A percentile compares a stretch with the other conserved stretches of the same genome.
phyloP scores from a whole-genome alignment of 768 basidiomycete genomes.

The Rhodocollybia butyracea region DNA sequence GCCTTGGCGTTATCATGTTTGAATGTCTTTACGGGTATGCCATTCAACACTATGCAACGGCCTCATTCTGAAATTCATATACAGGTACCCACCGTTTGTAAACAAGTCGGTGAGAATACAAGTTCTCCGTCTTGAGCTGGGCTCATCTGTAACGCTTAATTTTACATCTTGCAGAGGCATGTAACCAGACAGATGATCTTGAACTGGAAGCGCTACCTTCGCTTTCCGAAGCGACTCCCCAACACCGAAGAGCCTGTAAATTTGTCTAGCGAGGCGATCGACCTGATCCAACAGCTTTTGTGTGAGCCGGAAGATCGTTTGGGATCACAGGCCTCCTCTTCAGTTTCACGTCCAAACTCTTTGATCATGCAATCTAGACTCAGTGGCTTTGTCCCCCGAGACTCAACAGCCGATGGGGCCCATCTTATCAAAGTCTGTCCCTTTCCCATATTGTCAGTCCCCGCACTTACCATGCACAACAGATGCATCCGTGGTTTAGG shows the following conservation, averaged over 20 bases:
- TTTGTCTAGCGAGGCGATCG: slow-evolving; percentile 20
- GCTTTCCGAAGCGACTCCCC: slow-evolving; percentile 79
- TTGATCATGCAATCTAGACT: slow-evolving; percentile 71
- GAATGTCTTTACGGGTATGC: slow-evolving; percentile 90
- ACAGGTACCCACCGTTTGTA: slow-evolving; percentile 92
- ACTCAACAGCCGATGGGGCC: slow-evolving; percentile 75
- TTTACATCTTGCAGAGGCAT: slow-evolving; percentile 62
- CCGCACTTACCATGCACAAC: slow-evolving; percentile 7
- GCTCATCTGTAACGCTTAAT: slow-evolving; percentile 14
- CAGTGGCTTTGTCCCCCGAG: slow-evolving; percentile 62
- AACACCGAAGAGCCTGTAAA: slow-evolving; percentile 80
- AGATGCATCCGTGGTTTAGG: slow-evolving; percentile 89
- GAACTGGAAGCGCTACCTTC: slow-evolving; percentile 88
- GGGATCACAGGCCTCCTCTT: slow-evolving; percentile 68
- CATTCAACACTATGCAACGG: slow-evolving; percentile 5
- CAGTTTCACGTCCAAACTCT: slow-evolving; percentile 73
- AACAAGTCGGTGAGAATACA: slow-evolving; percentile 74
- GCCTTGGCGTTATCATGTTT: slow-evolving; percentile 94
- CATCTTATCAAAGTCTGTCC: slow-evolving; percentile 79
- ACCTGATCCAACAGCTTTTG: slow-evolving; percentile 83
- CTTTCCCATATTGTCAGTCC: neutral
- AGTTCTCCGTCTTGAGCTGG: slow-evolving; percentile 4
- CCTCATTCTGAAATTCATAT: slow-evolving; percentile 10
- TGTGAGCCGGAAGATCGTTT: slow-evolving; percentile 96
- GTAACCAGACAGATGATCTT: slow-evolving; percentile 96